These are phyloP conservation scores for Glycine latifolia DNA, from an alignment of 306 rosid species.

Conservation along the genomic window DNA sequence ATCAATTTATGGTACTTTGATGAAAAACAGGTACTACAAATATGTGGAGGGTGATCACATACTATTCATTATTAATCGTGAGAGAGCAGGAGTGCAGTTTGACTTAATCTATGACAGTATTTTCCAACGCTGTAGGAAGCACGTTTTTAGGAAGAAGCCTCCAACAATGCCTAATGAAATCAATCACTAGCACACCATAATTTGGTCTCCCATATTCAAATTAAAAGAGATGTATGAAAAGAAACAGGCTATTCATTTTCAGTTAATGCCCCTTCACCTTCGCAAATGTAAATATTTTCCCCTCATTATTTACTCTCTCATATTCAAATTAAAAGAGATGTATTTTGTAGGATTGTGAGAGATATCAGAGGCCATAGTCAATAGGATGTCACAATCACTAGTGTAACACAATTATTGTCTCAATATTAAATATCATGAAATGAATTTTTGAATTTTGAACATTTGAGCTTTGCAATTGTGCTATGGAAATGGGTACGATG, in stretches of 20 bases:
- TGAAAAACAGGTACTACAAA: slow-evolving; percentile 84
- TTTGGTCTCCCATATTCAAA: slow-evolving; percentile 5
- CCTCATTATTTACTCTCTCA: too few species aligned
- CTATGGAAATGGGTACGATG: not conserved
- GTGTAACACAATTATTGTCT: slow-evolving; percentile 10
- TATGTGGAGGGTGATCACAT: slow-evolving; percentile 92
- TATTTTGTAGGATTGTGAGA: slow-evolving; percentile 50
- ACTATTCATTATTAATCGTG: slow-evolving; percentile 78
- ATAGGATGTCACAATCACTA: slow-evolving; percentile 41
- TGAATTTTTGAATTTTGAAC: not conserved
- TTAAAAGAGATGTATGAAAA: slow-evolving; percentile 30
- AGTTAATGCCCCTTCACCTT: slow-evolving; percentile 13
- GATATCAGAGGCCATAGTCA: slow-evolving; percentile 32
- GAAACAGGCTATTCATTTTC: slow-evolving; percentile 40
- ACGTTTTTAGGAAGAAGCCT: slow-evolving; percentile 74
- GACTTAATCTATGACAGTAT: slow-evolving; percentile 88
- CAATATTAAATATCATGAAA: not conserved
- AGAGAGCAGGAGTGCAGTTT: slow-evolving; percentile 96
- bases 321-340: too few species aligned
- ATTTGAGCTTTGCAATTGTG: not conserved
- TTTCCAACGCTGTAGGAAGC: slow-evolving; percentile 94
- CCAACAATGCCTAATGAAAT: slow-evolving; percentile 78
- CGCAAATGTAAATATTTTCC: slow-evolving; percentile 50
- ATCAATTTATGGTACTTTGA: slow-evolving; percentile 28
- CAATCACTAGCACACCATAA: slow-evolving; percentile 54